These are phyloP conservation scores for Phyllosticta citrichinensis DNA, from an alignment of 2,329 filamentous ascomycete genomes.

Conservation along the genomic window DNA sequence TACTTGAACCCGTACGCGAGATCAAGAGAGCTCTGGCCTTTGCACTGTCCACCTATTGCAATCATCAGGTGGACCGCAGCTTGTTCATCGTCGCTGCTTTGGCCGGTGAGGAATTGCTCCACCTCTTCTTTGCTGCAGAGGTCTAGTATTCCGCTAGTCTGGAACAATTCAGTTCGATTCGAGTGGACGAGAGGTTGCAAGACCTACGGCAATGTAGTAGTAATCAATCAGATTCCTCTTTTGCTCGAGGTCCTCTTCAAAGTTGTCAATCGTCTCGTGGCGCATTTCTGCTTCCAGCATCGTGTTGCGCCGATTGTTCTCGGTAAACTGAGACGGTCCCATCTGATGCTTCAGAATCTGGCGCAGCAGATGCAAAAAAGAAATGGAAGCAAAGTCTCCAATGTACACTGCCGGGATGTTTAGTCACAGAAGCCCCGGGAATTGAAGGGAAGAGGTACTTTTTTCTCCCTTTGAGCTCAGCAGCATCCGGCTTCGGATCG, in stretches of 20 bases:
- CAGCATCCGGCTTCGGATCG: constrained; percentile 34
- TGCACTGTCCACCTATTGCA: constrained; percentile 45
- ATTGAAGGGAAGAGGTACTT: constrained; percentile 25
- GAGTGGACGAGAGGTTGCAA: constrained; percentile 19
- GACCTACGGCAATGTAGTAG: constrained; percentile 24
- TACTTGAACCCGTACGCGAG: constrained; percentile 28
- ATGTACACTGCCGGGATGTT: constrained; percentile 32
- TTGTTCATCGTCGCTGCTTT: constrained; percentile 11
- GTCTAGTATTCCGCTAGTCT: constrained; percentile 35
- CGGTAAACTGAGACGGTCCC: constrained; percentile 45
- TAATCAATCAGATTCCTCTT: constrained; percentile 22
- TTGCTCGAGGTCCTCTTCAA: constrained; percentile 24
- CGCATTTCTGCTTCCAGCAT: constrained; percentile 43
- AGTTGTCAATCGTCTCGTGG: constrained; percentile 17
- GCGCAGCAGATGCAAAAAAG: constrained; percentile 46
- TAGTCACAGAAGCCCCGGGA: background rate
- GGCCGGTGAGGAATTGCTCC: background rate
- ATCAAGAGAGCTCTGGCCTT: constrained; percentile 19
- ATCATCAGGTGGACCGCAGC: constrained; percentile 36
- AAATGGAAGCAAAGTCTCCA: constrained; percentile 43
- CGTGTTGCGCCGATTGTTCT: constrained; percentile 40
- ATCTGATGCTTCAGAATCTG: constrained; percentile 40
- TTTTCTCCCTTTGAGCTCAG: constrained; percentile 43
- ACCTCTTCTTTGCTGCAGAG: constrained; percentile 23
- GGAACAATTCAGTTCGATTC: constrained; percentile 3